A percentile compares a stretch with the other conserved stretches of the same genome.
Conservation (phyloP, 2,329 filamentous ascomycete species). For the Claviceps quebecensis region DNA sequence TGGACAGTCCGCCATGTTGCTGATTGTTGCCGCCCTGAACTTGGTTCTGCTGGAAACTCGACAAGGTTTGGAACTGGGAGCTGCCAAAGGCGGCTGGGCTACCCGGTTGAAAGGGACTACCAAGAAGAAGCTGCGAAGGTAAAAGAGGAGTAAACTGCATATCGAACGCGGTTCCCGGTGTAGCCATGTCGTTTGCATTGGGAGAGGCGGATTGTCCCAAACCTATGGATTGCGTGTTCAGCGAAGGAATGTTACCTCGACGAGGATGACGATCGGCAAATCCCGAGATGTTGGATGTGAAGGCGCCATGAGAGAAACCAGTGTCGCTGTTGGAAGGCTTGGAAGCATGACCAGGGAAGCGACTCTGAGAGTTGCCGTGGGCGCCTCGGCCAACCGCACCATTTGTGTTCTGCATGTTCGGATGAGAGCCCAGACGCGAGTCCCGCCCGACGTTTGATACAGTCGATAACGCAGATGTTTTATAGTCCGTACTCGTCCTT, state of each 20-base stretch:
- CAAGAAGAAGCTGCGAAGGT: slow-evolving; percentile 84
- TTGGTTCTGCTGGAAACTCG: slow-evolving; percentile 51
- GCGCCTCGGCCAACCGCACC: slow-evolving; percentile 35
- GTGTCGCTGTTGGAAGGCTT: slow-evolving; percentile 76
- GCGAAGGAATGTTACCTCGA: slow-evolving; percentile 73
- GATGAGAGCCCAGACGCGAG: slow-evolving; percentile 73
- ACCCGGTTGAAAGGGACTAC: slow-evolving; percentile 91
- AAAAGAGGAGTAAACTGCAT: slow-evolving; percentile 98
- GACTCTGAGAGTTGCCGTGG: slow-evolving; percentile 38
- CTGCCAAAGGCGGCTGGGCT: slow-evolving; percentile 82
- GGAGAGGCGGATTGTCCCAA: slow-evolving; percentile 26
- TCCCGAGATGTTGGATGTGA: slow-evolving; percentile 71
- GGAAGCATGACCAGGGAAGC: slow-evolving; percentile 56
- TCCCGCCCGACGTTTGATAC: slow-evolving; percentile 67
- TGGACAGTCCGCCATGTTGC: slow-evolving; percentile 48
- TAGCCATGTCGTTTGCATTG: slow-evolving; percentile 60
- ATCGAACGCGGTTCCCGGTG: slow-evolving; percentile 78
- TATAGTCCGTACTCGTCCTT: slow-evolving; percentile 48
- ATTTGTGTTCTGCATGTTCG: slow-evolving; percentile 84
- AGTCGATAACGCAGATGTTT: slow-evolving; percentile 71
- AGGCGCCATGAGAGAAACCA: slow-evolving; percentile 85
- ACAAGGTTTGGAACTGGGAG: slow-evolving; percentile 79
- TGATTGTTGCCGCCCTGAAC: slow-evolving; percentile 34
- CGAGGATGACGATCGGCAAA: slow-evolving; percentile 81
- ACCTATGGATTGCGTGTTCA: slow-evolving; percentile 67